Evolutionary conservation across 179 eudicot genomes (phyloP).

Genomic region (Gypsophila paniculata): DNA sequence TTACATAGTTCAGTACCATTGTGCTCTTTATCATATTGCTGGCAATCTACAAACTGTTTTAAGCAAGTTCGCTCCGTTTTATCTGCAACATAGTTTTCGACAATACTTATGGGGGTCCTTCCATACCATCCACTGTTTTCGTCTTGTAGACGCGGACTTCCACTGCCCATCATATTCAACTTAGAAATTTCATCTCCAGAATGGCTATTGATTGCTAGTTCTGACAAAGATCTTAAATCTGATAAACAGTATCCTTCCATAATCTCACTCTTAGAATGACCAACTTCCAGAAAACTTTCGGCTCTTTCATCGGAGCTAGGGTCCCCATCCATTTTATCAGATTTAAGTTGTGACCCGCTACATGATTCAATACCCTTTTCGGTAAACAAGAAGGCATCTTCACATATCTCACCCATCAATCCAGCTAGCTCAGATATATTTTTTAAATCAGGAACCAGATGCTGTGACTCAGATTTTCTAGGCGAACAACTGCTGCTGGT

Average conservation of each 20-base stretch:
- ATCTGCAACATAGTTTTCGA: conserved; percentile 69
- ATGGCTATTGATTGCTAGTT: conserved; percentile 36
- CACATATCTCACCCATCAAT: conserved; percentile 74
- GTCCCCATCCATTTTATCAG: conserved; percentile 32
- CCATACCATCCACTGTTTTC: conserved; percentile 70
- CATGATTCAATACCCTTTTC: conserved; percentile 28
- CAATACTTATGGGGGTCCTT: conserved; percentile 41
- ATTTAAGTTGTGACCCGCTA: conserved; percentile 29
- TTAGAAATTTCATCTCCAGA: conserved; percentile 34
- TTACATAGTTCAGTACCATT: conserved; percentile 38
- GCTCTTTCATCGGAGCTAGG: conserved; percentile 17
- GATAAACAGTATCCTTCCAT: conserved; percentile 78
- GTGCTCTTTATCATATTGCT: conserved; percentile 16
- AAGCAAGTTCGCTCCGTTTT: conserved; percentile 26
- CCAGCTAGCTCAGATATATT: conserved; percentile 32
- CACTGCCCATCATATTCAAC: conserved; percentile 28
- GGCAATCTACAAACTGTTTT: conserved; percentile 27
- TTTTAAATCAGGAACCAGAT: conserved; percentile 33
- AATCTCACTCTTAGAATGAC: conserved; percentile 42
- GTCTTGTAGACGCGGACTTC: conserved; percentile 31
- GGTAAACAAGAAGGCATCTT: conserved; percentile 59
- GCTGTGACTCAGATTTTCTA: conserved; percentile 37
- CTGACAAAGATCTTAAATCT: conserved; percentile 50
- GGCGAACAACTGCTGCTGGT: conserved; percentile 30
- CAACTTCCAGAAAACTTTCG: conserved; percentile 26